A percentile compares a stretch with the other conserved stretches of the same genome.
Conservation (phyloP, 345 rosid species). For the Crucihimalaya himalaica region DNA sequence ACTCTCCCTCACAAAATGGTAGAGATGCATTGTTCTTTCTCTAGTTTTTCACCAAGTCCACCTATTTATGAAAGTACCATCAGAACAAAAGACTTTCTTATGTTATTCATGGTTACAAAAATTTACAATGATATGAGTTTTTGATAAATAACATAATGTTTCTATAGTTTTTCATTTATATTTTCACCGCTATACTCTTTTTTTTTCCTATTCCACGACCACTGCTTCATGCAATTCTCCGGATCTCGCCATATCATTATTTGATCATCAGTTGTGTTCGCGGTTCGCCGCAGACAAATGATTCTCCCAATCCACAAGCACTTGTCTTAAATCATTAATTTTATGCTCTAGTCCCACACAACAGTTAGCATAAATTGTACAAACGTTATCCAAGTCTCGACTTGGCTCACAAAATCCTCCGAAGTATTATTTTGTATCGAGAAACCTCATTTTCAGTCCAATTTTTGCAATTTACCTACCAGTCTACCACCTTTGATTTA, state of each 20-base stretch:
- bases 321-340: constrained; percentile 51
- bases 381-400: constrained; percentile 51
- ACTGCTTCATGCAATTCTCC: constrained; percentile 19
- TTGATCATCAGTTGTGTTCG: neutral
- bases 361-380: constrained; percentile 89
- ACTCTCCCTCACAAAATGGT: neutral
- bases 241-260: constrained; percentile 5
- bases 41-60: neutral
- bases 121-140: neutral
- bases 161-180: neutral
- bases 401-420: constrained; percentile 70
- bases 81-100: neutral
- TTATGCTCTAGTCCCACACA: constrained; percentile 60
- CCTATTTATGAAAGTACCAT: neutral
- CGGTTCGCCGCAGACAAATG: constrained; percentile 25
- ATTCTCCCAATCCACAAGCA: constrained; percentile 60
- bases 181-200: neutral
- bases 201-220: constrained; percentile 12
- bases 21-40: neutral
- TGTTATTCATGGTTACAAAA: neutral
- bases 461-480: constrained; percentile 11
- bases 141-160: neutral
- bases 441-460: constrained; percentile 53
- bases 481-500: constrained; percentile 14
- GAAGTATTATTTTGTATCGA: constrained; percentile 57